These are phyloP conservation scores for Clarkia xantiana DNA, from an alignment of 345 rosid genomes.

Conservation along the genomic window DNA sequence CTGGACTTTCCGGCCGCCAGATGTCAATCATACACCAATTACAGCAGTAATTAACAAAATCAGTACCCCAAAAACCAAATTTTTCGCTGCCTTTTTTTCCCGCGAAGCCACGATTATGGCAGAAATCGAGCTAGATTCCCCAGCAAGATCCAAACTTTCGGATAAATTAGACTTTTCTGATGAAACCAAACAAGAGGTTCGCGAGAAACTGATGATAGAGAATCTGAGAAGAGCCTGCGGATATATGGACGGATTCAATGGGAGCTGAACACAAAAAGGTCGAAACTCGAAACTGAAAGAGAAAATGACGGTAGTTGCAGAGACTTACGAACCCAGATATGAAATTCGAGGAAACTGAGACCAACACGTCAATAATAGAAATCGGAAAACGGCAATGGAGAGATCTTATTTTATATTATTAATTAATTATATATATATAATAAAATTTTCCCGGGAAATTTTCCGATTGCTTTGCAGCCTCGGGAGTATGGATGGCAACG, in stretches of 20 bases:
- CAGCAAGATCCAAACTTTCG: too few relatives aligned
- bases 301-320: background rate
- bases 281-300: background rate
- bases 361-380: constrained; percentile 3
- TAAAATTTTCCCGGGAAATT: background rate
- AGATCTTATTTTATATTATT: background rate
- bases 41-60: background rate
- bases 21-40: background rate
- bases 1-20: background rate
- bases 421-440: too few relatives aligned
- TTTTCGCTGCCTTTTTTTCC: background rate
- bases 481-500: too few relatives aligned
- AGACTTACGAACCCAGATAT: background rate
- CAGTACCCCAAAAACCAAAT: background rate
- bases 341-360: constrained; percentile 1
- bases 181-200: background rate
- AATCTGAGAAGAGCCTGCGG: background rate
- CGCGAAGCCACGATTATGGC: background rate
- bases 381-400: background rate
- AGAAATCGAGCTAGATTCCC: too few relatives aligned
- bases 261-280: background rate
- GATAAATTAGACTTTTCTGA: too few relatives aligned
- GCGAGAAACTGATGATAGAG: background rate
- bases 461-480: background rate
- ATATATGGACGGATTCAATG: background rate